These are phyloP conservation scores for Talaromyces pinophilus DNA, from an alignment of 2,329 filamentous ascomycete genomes.

Conservation along the genomic window DNA sequence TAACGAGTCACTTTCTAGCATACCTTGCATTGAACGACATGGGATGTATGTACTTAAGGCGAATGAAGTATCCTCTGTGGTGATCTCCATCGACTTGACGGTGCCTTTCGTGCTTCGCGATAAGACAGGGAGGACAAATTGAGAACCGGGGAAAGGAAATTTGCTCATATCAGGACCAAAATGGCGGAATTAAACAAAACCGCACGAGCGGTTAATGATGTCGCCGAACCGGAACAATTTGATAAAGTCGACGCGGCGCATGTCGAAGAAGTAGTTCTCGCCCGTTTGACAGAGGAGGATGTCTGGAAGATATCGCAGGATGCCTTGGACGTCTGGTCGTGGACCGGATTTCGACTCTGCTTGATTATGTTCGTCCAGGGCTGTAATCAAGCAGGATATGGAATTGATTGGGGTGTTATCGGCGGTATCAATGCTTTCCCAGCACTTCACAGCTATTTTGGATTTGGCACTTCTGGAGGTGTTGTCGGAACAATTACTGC, in stretches of 20 bases:
- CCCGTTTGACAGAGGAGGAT: slow-evolving; percentile 51
- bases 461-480: slow-evolving; percentile 44
- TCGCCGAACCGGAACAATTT: slow-evolving; percentile 22
- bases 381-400: slow-evolving; percentile 52
- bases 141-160: background rate
- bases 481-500: slow-evolving; percentile 50
- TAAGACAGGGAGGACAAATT: background rate
- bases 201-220: slow-evolving; percentile 9
- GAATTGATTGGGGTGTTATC: slow-evolving; percentile 55
- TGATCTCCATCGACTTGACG: background rate
- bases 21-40: background rate
- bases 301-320: slow-evolving; percentile 46
- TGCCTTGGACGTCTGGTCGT: slow-evolving; percentile 45
- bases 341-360: slow-evolving; percentile 45
- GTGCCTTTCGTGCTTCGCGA: background rate
- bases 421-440: slow-evolving; percentile 48
- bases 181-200: background rate
- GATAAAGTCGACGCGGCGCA: slow-evolving; percentile 27
- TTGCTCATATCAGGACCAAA: background rate
- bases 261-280: slow-evolving; percentile 50
- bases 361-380: slow-evolving; percentile 51
- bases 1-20: background rate
- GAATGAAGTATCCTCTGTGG: background rate
- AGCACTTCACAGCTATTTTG: slow-evolving; percentile 49
- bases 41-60: slow-evolving; percentile 1